phyloP scores from a whole-genome alignment of 495 filamentous ascomycete species.

The Penicillium tannophilum region DNA sequence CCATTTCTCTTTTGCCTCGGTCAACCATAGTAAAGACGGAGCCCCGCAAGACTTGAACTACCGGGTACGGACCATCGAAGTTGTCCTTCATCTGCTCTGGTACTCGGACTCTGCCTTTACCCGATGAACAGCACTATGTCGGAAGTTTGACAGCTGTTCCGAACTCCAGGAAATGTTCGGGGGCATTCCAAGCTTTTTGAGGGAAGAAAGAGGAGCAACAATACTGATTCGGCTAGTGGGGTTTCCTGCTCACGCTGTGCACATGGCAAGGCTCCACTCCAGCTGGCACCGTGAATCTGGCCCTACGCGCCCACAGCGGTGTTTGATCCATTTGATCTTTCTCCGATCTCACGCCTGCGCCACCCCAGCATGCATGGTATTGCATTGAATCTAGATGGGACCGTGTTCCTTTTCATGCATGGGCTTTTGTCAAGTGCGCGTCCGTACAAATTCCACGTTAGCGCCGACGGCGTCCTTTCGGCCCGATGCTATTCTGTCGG shows the following conservation, averaged over 20 bases:
- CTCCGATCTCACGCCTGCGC: slow-evolving; percentile 9
- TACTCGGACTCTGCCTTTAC: neutral
- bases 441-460: neutral
- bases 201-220: neutral
- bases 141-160: neutral
- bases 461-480: neutral
- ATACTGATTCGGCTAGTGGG: slow-evolving; percentile 9
- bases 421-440: neutral
- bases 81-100: slow-evolving; percentile 8
- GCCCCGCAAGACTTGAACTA: slow-evolving; percentile 2
- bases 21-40: slow-evolving; percentile 12
- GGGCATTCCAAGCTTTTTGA: neutral
- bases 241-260: slow-evolving; percentile 7
- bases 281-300: slow-evolving; percentile 1
- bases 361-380: slow-evolving; percentile 6
- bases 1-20: slow-evolving; percentile 1
- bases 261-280: slow-evolving; percentile 3
- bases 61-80: neutral
- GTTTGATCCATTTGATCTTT: slow-evolving; percentile 1
- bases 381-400: slow-evolving; percentile 7
- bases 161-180: neutral
- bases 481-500: slow-evolving; percentile 1
- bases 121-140: neutral
- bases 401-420: neutral
- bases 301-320: slow-evolving; percentile 6